phyloP scores from a whole-genome alignment of 1,139 yeast genomes.

The Hemisphaericaspora xylanilytica region DNA sequence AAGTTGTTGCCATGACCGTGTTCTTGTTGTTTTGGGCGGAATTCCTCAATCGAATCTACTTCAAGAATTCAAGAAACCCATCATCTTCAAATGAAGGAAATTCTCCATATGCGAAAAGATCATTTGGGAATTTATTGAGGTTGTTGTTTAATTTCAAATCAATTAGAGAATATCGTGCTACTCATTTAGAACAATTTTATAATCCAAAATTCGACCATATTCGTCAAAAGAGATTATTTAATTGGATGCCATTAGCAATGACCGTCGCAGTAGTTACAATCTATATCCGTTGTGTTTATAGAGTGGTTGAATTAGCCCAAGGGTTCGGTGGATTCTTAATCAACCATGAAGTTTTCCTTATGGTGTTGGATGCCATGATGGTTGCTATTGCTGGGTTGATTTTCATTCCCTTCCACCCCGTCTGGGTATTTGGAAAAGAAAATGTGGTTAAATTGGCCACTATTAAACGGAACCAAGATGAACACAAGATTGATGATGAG shows the following conservation, averaged over 20 bases:
- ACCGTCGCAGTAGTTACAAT: conserved; percentile 56
- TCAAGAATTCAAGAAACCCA: conserved; percentile 24
- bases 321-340: conserved; percentile 78
- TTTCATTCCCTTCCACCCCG: conserved; percentile 64
- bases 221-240: conserved; percentile 41
- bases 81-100: conserved; percentile 14
- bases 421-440: conserved; percentile 48
- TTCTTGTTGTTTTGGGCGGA: conserved; percentile 58
- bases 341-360: conserved; percentile 66
- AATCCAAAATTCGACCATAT: conserved; percentile 41
- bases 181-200: conserved; percentile 31
- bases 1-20: conserved; percentile 68
- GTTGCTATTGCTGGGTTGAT: conserved; percentile 45
- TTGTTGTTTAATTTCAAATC: conserved; percentile 29
- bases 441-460: conserved; percentile 35
- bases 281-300: conserved; percentile 72
- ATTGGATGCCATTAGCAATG: conserved; percentile 50
- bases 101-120: conserved; percentile 23
- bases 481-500: conserved; percentile 9
- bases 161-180: conserved; percentile 21
- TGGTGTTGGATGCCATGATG: conserved; percentile 78
- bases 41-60: conserved; percentile 48
- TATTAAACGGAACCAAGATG: conserved; percentile 33
- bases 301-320: conserved; percentile 74
- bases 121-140: conserved; percentile 27